Percentiles rank a stretch among this genome's conserved stretches.
phyloP scores from a whole-genome alignment of 2,329 filamentous ascomycete species.

The Monilinia fructicola region DNA sequence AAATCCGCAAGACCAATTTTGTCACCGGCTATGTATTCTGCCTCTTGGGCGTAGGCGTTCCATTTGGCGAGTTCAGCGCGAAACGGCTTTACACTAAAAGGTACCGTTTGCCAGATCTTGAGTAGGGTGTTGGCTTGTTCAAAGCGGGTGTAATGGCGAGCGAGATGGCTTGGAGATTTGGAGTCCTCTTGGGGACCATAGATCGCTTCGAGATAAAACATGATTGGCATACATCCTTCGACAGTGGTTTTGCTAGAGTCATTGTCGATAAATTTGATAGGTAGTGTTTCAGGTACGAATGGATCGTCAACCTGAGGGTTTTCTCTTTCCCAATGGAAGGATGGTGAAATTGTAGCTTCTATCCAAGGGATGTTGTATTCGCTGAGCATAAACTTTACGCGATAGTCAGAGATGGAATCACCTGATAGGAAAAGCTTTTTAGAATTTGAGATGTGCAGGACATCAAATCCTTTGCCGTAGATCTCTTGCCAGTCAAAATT shows the following conservation, averaged over 20 bases:
- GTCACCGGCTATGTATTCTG: slow-evolving; percentile 48
- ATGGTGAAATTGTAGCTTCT: slow-evolving; percentile 34
- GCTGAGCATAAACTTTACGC: slow-evolving; percentile 52
- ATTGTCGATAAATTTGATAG: slow-evolving; percentile 56
- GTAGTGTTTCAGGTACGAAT: slow-evolving; percentile 31
- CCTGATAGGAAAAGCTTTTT: slow-evolving; percentile 49
- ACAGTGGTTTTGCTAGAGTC: slow-evolving; percentile 50
- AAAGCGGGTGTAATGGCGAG: slow-evolving; percentile 34
- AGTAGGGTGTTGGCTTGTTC: slow-evolving; percentile 32
- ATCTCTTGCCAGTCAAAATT: slow-evolving; percentile 71
- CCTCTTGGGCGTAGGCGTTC: slow-evolving; percentile 27
- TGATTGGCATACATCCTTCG: slow-evolving; percentile 52
- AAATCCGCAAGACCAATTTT: slow-evolving; percentile 52
- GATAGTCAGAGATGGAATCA: slow-evolving; percentile 50
- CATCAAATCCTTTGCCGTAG: slow-evolving; percentile 84
- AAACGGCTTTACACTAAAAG: slow-evolving; percentile 32
- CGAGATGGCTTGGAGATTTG: slow-evolving; percentile 32
- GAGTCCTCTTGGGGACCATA: slow-evolving; percentile 42
- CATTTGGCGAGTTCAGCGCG: slow-evolving; percentile 37
- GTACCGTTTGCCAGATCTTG: slow-evolving; percentile 31
- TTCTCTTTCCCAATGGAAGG: slow-evolving; percentile 37
- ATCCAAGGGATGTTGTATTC: slow-evolving; percentile 48
- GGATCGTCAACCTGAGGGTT: slow-evolving; percentile 28
- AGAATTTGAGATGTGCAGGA: slow-evolving; percentile 59
- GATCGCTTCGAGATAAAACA: slow-evolving; percentile 60